A percentile compares a stretch with the other conserved stretches of the same genome.
These are phyloP conservation scores for Kappamyces sp. DNA, from an alignment of 192 early-diverging fungal genomes.

Conservation along the genomic window DNA sequence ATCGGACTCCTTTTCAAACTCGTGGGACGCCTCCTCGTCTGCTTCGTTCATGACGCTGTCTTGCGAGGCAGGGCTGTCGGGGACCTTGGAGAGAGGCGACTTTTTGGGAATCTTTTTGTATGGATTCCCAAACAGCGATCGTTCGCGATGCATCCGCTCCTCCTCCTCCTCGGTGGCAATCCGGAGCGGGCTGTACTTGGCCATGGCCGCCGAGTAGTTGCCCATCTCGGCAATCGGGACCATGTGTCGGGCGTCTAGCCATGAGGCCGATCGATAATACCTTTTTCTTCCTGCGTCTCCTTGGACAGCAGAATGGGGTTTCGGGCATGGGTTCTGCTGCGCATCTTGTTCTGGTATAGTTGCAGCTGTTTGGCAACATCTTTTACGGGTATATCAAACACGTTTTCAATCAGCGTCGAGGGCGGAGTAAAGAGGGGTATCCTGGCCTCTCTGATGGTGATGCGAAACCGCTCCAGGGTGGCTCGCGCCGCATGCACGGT, in stretches of 20 bases:
- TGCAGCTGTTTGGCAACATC: conserved; percentile 1
- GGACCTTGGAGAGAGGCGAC: not conserved
- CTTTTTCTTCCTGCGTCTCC: not conserved
- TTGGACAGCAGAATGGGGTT: not conserved
- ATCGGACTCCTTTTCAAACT: conserved; percentile 4
- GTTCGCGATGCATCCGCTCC: conserved; percentile 39
- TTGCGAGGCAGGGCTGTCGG: not conserved
- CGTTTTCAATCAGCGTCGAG: not conserved
- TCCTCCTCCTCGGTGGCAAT: conserved; percentile 67
- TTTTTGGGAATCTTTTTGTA: conserved; percentile 36
- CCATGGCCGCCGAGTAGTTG: conserved; percentile 56
- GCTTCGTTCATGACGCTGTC: conserved; percentile 4
- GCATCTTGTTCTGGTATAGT: not conserved
- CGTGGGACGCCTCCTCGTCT: conserved; percentile 7
- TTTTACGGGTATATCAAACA: conserved; percentile 1
- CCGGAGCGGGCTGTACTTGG: conserved; percentile 49
- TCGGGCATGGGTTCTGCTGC: not conserved
- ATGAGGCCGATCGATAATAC: conserved; percentile 16
- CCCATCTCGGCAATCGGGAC: conserved; percentile 69
- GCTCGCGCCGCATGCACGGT: not conserved
- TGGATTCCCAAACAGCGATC: conserved; percentile 73
- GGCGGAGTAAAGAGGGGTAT: too few relatives aligned
- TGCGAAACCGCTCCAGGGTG: not conserved
- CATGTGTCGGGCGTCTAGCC: conserved; percentile 48
- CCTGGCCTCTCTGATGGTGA: not conserved